Evolutionary conservation across 306 rosid species (phyloP).

Genomic region (Cucumis sativus): Cucumber_9930_V3 NC_026657.2:38524001-38524500

Average conservation of each 20-base stretch:
- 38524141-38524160: slow-evolving; percentile 10
- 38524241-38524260: slow-evolving; percentile 13
- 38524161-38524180: slow-evolving; percentile 13
- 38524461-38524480: slow-evolving; percentile 12
- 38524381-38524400: slow-evolving; percentile 24
- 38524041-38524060: slow-evolving; percentile 12
- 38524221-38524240: slow-evolving; percentile 15
- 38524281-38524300: slow-evolving; percentile 17
- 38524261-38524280: slow-evolving; percentile 12
- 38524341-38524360: neutral
- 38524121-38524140: slow-evolving; percentile 16
- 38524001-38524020: slow-evolving; percentile 20
- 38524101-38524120: slow-evolving; percentile 23
- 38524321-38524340: slow-evolving; percentile 8
- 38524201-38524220: slow-evolving; percentile 4
- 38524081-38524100: slow-evolving; percentile 14
- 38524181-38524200: slow-evolving; percentile 5
- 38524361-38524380: slow-evolving; percentile 13
- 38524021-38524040: slow-evolving; percentile 45
- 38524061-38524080: slow-evolving; percentile 17
- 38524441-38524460: slow-evolving; percentile 18
- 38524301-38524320: slow-evolving; percentile 38
- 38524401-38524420: slow-evolving; percentile 17
- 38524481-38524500: slow-evolving; percentile 17
- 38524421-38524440: slow-evolving; percentile 8